Base-by-base conservation (phyloP, 768 basidiomycete genomes). In the Sutorius australiensis region DNA sequence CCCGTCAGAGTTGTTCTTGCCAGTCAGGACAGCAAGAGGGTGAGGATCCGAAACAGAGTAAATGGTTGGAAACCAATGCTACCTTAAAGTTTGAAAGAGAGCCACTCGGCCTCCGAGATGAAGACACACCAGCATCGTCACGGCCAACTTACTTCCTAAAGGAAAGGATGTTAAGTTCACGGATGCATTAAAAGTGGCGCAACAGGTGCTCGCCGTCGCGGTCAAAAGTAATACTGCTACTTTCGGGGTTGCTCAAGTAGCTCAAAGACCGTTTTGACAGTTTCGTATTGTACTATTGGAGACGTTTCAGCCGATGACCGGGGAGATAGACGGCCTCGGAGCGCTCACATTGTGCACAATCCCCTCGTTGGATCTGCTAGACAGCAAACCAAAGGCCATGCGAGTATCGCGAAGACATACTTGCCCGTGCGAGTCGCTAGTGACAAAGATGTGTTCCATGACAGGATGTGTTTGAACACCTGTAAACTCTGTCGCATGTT, bases 51-150 rank as follows among this genome's bases (percentile, higher is more conserved):
- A 76, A 28, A 89, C 50, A 5, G 78, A 62, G 58, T 90, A 92
- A 13, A 92, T 80, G 1, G 87, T 86, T 0, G 89, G 89, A 41
- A 76, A 72, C 67, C 81, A 84, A 54, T 86, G 76, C 89, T 90
- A 56, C 21, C 28, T 46, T 31, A 51, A 37, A 46, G 47, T 24
- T 58, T 21, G 48, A 6, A 46, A 36, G 34, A 17, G 51, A n/a
- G 44, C 19, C 31, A 27, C 45, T 38, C 27, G 39, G 43, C n/a
- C 19, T 36, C 32, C 14, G 24, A 40, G 14, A 44, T 9, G 4
- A 54, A 50, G 39, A 59, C 81, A 40, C 61, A 89, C 89, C 17
- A 85, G 75, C 68, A 88, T 80, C 4, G 84, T 83, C 12, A 87
- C 81, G 5, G 81, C 83, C 4, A 91, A 65, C 64, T 74, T 83